These are phyloP conservation scores for Pelargonium australe DNA, from an alignment of 441 rosid species.

Conservation along the genomic window DNA sequence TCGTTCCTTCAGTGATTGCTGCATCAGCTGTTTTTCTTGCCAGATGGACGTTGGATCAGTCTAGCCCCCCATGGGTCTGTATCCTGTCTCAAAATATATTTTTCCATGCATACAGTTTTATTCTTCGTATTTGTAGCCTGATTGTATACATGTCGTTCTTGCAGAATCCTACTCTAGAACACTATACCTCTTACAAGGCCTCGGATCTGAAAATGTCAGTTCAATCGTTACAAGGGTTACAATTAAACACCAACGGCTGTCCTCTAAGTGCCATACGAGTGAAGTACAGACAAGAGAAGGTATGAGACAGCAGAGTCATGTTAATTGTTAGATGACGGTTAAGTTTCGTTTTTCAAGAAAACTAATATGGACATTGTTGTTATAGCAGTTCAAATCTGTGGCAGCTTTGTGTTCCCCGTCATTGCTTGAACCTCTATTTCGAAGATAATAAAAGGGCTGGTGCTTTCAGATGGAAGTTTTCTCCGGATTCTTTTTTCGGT, in stretches of 20 bases:
- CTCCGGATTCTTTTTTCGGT: no score
- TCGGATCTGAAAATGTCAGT: slow-evolving; percentile 48
- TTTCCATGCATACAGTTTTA: slow-evolving; percentile 7
- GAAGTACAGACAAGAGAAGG: slow-evolving; percentile 58
- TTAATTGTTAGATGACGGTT: background rate
- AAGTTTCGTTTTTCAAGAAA: background rate
- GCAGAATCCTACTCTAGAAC: slow-evolving; percentile 62
- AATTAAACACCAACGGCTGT: slow-evolving; percentile 45
- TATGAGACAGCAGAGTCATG: slow-evolving; percentile 16
- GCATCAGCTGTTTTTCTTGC: slow-evolving; percentile 73
- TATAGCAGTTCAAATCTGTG: slow-evolving; percentile 7
- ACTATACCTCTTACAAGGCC: slow-evolving; percentile 49
- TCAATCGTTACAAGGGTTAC: slow-evolving; percentile 45
- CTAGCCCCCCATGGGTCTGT: slow-evolving; percentile 56
- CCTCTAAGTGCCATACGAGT: slow-evolving; percentile 44
- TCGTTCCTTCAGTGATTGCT: slow-evolving; percentile 54
- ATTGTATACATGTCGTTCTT: background rate
- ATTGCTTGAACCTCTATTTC: background rate
- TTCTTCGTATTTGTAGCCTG: background rate
- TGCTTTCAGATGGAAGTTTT: no score
- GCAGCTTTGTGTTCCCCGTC: background rate
- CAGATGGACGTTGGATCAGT: slow-evolving; percentile 65
- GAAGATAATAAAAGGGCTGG: background rate
- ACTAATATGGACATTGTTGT: background rate
- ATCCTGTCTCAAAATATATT: slow-evolving; percentile 11